Percentiles rank a stretch among this genome's conserved stretches.
Conservation (phyloP, 768 basidiomycete genomes). For the Lactarius tabidus region DNA sequence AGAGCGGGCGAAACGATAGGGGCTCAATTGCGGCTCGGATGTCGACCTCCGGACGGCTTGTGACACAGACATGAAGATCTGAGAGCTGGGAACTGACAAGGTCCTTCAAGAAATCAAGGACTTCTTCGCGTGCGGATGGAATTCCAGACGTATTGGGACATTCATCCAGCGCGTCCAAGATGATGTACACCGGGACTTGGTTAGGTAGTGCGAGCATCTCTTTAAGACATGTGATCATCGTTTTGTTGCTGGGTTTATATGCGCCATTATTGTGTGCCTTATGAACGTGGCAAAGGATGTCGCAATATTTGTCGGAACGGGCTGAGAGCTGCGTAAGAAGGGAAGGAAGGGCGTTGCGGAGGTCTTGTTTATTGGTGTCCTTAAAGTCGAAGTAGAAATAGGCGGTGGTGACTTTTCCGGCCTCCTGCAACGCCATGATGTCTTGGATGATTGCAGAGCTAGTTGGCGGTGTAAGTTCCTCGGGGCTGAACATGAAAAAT, state of each 20-base stretch:
- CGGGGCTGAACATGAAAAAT: not conserved
- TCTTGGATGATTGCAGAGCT: slow-evolving; percentile 3
- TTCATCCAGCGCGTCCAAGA: not conserved
- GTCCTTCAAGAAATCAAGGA: not conserved
- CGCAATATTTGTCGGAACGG: not conserved
- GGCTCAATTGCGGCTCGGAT: not conserved
- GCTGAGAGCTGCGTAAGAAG: not conserved
- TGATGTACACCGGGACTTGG: not conserved
- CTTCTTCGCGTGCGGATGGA: not conserved
- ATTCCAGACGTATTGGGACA: not conserved
- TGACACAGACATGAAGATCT: not conserved
- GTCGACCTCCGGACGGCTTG: not conserved
- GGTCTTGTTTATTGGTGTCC: not conserved
- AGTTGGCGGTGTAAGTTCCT: not conserved
- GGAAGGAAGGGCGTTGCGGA: not conserved
- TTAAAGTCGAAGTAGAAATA: not conserved
- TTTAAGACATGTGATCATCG: not conserved
- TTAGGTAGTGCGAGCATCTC: not conserved
- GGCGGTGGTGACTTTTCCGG: not conserved
- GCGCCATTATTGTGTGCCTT: not conserved
- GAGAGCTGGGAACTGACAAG: not conserved
- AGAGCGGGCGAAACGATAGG: not conserved
- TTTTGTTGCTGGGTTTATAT: not conserved
- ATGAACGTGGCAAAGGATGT: not conserved
- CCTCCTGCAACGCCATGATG: not conserved